These are phyloP conservation scores for Casuarina cunninghamiana DNA, from an alignment of 306 rosid species.

Conservation along the genomic window DNA sequence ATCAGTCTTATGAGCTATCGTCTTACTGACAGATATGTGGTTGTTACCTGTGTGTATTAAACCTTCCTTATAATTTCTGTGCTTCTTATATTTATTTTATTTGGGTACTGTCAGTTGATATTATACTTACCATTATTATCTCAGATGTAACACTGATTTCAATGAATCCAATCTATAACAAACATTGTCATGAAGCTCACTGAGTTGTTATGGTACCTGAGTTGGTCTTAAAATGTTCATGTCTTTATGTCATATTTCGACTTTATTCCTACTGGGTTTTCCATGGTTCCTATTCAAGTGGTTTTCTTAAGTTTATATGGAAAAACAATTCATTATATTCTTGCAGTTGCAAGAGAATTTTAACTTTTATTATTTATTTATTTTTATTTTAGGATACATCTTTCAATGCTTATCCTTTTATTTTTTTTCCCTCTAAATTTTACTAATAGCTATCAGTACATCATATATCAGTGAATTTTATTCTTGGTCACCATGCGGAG, in stretches of 20 bases:
- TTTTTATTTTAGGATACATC: neutral
- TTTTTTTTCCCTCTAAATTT: neutral
- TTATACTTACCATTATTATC: neutral
- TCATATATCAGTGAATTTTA: neutral
- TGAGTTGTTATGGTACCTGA: neutral
- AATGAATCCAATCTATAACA: neutral
- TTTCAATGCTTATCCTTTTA: neutral
- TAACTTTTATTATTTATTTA: neutral
- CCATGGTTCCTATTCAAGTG: too few species aligned
- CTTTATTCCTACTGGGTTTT: neutral
- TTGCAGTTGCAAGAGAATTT: neutral
- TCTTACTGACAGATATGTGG: neutral
- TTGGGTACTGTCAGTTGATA: neutral
- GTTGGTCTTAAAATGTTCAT: neutral
- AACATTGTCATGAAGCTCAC: neutral
- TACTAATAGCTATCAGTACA: neutral
- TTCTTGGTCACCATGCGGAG: neutral
- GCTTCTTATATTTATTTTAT: neutral
- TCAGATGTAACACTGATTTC: neutral
- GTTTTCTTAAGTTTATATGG: too few species aligned
- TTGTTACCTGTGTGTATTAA: neutral
- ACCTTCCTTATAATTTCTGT: neutral
- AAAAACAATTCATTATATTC: neutral
- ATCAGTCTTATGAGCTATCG: constrained; percentile 20
- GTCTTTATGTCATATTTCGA: neutral